Percentiles rank a stretch among this genome's conserved stretches.
Evolutionary conservation across 768 basidiomycete species (phyloP).

Genomic region (Boletellus sp.): DNA sequence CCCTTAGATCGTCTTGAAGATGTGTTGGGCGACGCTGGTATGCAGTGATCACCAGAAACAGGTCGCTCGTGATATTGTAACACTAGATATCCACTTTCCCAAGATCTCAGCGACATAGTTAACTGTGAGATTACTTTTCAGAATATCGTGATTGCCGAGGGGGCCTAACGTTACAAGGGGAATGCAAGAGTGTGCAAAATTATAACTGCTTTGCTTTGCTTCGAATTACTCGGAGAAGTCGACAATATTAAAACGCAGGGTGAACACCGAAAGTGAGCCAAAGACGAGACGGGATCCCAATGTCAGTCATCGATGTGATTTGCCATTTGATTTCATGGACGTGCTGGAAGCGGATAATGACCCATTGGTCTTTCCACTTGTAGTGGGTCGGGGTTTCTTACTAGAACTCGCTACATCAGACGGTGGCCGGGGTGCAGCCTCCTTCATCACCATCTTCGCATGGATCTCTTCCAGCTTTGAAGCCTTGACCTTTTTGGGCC

Average conservation of each 20-base stretch:
- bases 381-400: slow-evolving; percentile 60
- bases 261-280: slow-evolving; percentile 19
- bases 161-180: slow-evolving; percentile 23
- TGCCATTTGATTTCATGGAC: slow-evolving; percentile 55
- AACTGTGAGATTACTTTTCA: slow-evolving; percentile 9
- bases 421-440: slow-evolving; percentile 59
- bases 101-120: slow-evolving; percentile 11
- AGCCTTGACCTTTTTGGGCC: slow-evolving; percentile 96
- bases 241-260: slow-evolving; percentile 20
- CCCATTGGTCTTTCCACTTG: slow-evolving; percentile 51
- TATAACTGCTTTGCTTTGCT: slow-evolving; percentile 25
- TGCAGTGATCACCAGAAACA: slow-evolving; percentile 3
- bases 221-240: slow-evolving; percentile 22
- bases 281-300: slow-evolving; percentile 13
- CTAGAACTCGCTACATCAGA: slow-evolving; percentile 42
- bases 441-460: slow-evolving; percentile 93
- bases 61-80: slow-evolving; percentile 20
- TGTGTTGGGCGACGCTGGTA: neutral
- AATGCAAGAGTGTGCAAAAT: slow-evolving; percentile 17
- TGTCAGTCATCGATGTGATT: slow-evolving; percentile 50
- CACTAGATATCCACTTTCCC: slow-evolving; percentile 13
- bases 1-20: slow-evolving; percentile 9
- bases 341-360: slow-evolving; percentile 41
- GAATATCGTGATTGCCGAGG: slow-evolving; percentile 14
- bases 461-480: slow-evolving; percentile 93